A percentile compares a stretch with the other conserved stretches of the same genome.
phyloP scores from a whole-genome alignment of 306 rosid genomes.

The Vicia faba region DNA sequence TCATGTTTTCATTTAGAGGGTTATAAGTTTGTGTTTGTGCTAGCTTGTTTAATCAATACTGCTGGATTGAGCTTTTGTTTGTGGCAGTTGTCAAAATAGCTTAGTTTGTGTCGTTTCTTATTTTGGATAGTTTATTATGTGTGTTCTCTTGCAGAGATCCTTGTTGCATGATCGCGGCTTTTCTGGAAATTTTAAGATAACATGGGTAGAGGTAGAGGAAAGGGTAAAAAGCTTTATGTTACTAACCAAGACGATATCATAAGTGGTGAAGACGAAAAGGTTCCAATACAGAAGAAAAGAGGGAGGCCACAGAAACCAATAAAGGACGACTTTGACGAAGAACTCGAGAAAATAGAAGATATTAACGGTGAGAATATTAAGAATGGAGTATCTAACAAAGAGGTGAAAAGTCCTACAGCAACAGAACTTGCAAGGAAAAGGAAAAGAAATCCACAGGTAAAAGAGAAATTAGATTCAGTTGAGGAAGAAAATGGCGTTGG shows the following conservation, averaged over 20 bases:
- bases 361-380: slow-evolving; percentile 45
- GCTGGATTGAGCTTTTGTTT: slow-evolving; percentile 27
- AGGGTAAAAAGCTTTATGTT: slow-evolving; percentile 56
- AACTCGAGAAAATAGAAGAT: slow-evolving; percentile 49
- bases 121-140: not conserved
- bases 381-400: slow-evolving; percentile 47
- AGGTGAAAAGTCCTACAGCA: slow-evolving; percentile 41
- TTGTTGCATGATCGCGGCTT: slow-evolving; percentile 50
- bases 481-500: slow-evolving; percentile 53
- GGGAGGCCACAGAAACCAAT: slow-evolving; percentile 57
- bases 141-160: slow-evolving; percentile 47
- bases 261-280: slow-evolving; percentile 58
- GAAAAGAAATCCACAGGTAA: slow-evolving; percentile 48
- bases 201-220: slow-evolving; percentile 76
- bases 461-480: slow-evolving; percentile 47
- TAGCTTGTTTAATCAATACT: not conserved
- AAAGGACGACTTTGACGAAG: slow-evolving; percentile 59
- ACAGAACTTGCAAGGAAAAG: slow-evolving; percentile 56
- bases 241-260: slow-evolving; percentile 50
- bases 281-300: slow-evolving; percentile 56
- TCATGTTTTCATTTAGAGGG: no score
- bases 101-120: not conserved
- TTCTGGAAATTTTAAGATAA: slow-evolving; percentile 43
- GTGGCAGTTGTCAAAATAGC: not conserved
- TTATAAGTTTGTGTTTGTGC: slow-evolving; percentile 11